Conservation (phyloP, 1,139 yeast species). For the Candida dubliniensis region DNA sequence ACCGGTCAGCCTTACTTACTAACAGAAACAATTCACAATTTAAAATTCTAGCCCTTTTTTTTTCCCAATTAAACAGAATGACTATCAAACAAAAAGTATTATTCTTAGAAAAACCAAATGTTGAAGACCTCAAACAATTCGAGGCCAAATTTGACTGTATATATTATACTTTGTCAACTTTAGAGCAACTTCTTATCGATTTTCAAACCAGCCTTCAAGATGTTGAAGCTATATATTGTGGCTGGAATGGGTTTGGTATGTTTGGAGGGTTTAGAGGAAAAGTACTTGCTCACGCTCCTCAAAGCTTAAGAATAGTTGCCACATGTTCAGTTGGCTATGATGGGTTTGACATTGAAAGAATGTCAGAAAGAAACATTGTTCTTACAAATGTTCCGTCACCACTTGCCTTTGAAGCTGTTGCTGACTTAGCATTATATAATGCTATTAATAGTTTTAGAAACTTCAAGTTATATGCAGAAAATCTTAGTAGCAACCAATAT, state of each 20-base stretch:
- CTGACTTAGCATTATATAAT: slow-evolving; percentile 67
- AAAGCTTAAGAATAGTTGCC: slow-evolving; percentile 53
- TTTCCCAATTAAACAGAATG: slow-evolving; percentile 7
- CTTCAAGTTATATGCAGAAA: slow-evolving; percentile 50
- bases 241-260: slow-evolving; percentile 56
- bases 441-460: slow-evolving; percentile 63
- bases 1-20: no score
- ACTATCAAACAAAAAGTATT: slow-evolving; percentile 37
- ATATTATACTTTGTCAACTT: slow-evolving; percentile 40
- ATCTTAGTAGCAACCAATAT: slow-evolving; percentile 25
- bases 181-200: slow-evolving; percentile 41
- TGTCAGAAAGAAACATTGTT: slow-evolving; percentile 45
- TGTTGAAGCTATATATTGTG: slow-evolving; percentile 60
- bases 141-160: slow-evolving; percentile 43
- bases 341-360: slow-evolving; percentile 47
- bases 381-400: slow-evolving; percentile 68
- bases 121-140: slow-evolving; percentile 24
- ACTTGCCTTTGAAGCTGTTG: slow-evolving; percentile 69
- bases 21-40: no score
- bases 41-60: not conserved
- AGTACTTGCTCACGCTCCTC: slow-evolving; percentile 53
- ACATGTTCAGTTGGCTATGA: slow-evolving; percentile 75
- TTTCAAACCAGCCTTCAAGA: slow-evolving; percentile 35
- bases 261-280: slow-evolving; percentile 52
- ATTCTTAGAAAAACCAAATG: slow-evolving; percentile 44